Percentiles rank a stretch among this genome's conserved stretches.
Evolutionary conservation across 2,329 filamentous ascomycete genomes (phyloP).

Genomic region (Aspergillus thermomutatus): DNA sequence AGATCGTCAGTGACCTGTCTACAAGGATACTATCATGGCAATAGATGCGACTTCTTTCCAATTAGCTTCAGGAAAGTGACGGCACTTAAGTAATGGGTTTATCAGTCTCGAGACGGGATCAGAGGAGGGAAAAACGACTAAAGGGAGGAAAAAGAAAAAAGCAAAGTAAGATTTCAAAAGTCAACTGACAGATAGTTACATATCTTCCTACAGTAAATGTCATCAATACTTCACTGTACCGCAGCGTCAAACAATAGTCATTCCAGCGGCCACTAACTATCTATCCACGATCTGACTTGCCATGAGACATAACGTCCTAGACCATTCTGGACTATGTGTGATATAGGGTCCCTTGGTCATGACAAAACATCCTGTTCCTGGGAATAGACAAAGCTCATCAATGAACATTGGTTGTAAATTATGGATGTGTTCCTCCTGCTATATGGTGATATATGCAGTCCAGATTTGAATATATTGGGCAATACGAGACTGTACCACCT

Average conservation of each 20-base stretch:
- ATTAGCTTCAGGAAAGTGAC: background rate
- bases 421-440: no score
- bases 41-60: background rate
- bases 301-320: background rate
- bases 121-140: background rate
- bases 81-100: background rate
- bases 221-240: background rate
- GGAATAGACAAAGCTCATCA: no score
- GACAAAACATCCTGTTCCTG: no score
- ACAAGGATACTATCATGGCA: background rate
- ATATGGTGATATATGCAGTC: background rate
- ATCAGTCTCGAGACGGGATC: background rate
- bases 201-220: background rate
- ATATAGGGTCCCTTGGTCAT: background rate
- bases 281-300: background rate
- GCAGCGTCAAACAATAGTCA: background rate
- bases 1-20: background rate
- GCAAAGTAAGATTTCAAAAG: background rate
- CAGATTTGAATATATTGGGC: background rate
- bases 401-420: no score
- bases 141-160: background rate
- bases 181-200: background rate
- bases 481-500: background rate
- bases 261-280: background rate
- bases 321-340: background rate